Conservation (phyloP, 2,329 filamentous ascomycete genomes). For the Sporothrix curviconia region DNA sequence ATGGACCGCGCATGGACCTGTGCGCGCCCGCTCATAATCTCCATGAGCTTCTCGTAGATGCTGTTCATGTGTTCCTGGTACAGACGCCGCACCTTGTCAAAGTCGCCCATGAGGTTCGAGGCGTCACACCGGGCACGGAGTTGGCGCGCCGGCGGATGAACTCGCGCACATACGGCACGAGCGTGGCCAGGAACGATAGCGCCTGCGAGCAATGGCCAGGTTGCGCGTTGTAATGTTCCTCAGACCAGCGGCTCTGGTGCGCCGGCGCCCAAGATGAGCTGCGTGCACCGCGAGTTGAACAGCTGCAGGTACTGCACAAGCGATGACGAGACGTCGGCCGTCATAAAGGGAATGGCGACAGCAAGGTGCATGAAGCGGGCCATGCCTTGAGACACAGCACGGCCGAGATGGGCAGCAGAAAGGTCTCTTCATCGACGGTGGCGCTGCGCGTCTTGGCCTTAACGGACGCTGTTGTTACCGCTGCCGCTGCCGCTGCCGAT, state of each 20-base stretch:
- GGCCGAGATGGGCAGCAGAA: conserved; percentile 78
- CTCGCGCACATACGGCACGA: conserved; percentile 86
- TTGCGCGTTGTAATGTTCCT: conserved; percentile 97
- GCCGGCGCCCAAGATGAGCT: conserved; percentile 90
- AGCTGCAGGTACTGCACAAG: conserved; percentile 82
- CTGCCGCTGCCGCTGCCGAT: neutral
- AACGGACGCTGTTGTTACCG: conserved; percentile 23
- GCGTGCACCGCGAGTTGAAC: conserved; percentile 94
- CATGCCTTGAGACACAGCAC: conserved; percentile 71
- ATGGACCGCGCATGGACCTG: conserved; percentile 67
- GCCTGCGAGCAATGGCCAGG: conserved; percentile 87
- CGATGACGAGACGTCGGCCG: conserved; percentile 69
- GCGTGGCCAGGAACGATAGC: conserved; percentile 74
- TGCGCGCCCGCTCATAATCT: conserved; percentile 81
- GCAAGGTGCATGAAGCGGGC: conserved; percentile 78
- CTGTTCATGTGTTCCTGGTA: conserved; percentile 85
- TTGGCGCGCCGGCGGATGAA: conserved; percentile 73
- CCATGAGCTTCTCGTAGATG: conserved; percentile 87
- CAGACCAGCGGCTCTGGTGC: conserved; percentile 78
- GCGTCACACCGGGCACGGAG: conserved; percentile 35
- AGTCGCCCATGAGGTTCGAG: conserved; percentile 65
- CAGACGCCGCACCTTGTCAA: conserved; percentile 77
- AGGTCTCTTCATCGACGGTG: conserved; percentile 75
- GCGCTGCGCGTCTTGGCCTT: conserved; percentile 67
- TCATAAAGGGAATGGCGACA: conserved; percentile 81